phyloP scores from a whole-genome alignment of 108 stramenopile genomes.

The Cyclostephanos tholiformis region DNA sequence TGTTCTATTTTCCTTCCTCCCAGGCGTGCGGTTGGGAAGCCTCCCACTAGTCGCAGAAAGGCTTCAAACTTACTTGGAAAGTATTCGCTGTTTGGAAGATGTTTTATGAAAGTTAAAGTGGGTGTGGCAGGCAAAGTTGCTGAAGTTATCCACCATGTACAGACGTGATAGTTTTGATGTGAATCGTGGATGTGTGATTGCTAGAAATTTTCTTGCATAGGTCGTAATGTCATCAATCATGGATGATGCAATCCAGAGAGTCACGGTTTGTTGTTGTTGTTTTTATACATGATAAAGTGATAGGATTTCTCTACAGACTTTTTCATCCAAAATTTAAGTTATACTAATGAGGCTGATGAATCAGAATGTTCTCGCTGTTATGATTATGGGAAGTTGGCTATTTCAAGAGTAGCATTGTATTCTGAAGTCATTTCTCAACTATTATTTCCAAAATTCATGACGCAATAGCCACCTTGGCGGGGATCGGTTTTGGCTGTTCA shows the following conservation, averaged over 20 bases:
- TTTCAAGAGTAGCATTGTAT: too few species aligned
- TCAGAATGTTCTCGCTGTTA: too few species aligned
- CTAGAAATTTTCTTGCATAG: too few species aligned
- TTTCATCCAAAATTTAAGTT: background rate
- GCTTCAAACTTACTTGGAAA: slow-evolving; percentile 30
- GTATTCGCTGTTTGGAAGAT: slow-evolving; percentile 5
- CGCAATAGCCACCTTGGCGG: slow-evolving; percentile 42
- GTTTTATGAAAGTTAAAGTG: background rate
- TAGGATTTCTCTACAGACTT: too few species aligned
- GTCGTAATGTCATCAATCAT: background rate
- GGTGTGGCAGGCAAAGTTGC: background rate
- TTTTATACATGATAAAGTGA: too few species aligned
- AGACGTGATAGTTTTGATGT: too few species aligned
- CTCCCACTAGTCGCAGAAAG: slow-evolving; percentile 40
- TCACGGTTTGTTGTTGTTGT: too few species aligned
- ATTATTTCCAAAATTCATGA: slow-evolving; percentile 24
- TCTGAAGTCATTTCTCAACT: background rate
- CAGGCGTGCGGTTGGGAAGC: slow-evolving; percentile 32
- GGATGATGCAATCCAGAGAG: too few species aligned
- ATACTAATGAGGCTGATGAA: too few species aligned
- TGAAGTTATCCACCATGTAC: background rate
- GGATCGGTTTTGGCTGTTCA: slow-evolving; percentile 13
- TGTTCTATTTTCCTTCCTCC: slow-evolving; percentile 23
- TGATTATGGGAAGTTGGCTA: too few species aligned
- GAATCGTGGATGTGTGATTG: too few species aligned